Percentiles rank a stretch among this genome's conserved stretches.
Conservation (phyloP, 1,284 basidiomycete genomes). For the Polyporus tsugae region DNA sequence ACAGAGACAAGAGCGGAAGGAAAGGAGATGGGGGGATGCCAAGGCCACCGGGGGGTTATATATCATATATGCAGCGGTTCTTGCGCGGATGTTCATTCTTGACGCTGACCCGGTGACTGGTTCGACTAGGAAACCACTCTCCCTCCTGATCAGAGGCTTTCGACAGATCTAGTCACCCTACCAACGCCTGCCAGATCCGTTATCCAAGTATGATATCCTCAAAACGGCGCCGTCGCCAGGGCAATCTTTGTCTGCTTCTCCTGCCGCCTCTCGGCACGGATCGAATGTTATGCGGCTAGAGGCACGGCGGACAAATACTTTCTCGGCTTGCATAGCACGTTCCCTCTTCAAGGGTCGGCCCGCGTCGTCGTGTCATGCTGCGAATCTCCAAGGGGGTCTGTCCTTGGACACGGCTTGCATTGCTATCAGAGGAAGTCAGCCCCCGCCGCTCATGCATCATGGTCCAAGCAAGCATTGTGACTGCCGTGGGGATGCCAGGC, state of each 20-base stretch:
- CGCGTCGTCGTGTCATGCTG: neutral
- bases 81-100: constrained; percentile 5
- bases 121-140: neutral
- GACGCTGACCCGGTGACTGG: constrained; percentile 22
- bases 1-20: constrained; percentile 35
- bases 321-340: neutral
- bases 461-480: neutral
- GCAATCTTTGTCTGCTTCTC: neutral
- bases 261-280: neutral
- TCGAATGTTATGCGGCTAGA: neutral
- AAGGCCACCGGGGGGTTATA: constrained; percentile 25
- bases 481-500: constrained; percentile 1
- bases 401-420: neutral
- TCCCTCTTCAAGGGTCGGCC: neutral
- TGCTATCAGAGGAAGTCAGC: neutral
- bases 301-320: neutral
- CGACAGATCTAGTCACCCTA: constrained; percentile 21
- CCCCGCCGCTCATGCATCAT: neutral
- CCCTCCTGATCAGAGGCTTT: constrained; percentile 24
- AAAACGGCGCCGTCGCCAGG: constrained; percentile 22
- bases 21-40: constrained; percentile 25
- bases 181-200: constrained; percentile 27
- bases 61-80: constrained; percentile 10
- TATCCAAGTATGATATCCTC: constrained; percentile 15
- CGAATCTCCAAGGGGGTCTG: neutral